Percentiles rank a stretch among this genome's conserved stretches.
These are phyloP conservation scores for Erodium trifolium DNA, from an alignment of 441 rosid species.

Conservation along the genomic window DNA sequence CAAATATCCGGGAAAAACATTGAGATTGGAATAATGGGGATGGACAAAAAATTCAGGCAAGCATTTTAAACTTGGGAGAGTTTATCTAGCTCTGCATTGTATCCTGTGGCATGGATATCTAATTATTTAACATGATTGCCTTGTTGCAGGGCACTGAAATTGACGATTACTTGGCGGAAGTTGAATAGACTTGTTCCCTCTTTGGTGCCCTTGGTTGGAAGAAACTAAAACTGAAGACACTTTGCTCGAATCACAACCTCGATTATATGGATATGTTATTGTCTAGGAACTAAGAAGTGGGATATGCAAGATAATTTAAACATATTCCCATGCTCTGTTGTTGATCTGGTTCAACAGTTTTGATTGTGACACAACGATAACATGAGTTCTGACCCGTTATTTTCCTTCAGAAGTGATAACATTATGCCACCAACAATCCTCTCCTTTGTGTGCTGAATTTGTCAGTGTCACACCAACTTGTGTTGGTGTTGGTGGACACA, in stretches of 20 bases:
- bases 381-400: no score
- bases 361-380: not conserved
- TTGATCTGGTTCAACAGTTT: not conserved
- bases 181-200: conserved; percentile 33
- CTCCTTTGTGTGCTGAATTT: not conserved
- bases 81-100: not conserved
- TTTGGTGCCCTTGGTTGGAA: not conserved
- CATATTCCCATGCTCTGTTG: not conserved
- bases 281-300: not conserved
- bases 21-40: conserved; percentile 23
- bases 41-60: conserved; percentile 85
- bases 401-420: no score
- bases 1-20: conserved; percentile 92
- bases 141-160: conserved; percentile 61
- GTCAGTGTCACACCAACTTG: not conserved
- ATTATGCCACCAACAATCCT: no score
- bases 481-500: not conserved
- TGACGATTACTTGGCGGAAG: conserved; percentile 73
- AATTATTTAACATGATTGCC: not conserved
- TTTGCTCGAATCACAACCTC: not conserved
- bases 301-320: not conserved
- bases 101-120: not conserved
- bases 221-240: not conserved
- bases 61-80: not conserved
- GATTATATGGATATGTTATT: not conserved